These are phyloP conservation scores for Babesia divergens DNA, from an alignment of 169 alveolate genomes.

Conservation along the genomic window DNA sequence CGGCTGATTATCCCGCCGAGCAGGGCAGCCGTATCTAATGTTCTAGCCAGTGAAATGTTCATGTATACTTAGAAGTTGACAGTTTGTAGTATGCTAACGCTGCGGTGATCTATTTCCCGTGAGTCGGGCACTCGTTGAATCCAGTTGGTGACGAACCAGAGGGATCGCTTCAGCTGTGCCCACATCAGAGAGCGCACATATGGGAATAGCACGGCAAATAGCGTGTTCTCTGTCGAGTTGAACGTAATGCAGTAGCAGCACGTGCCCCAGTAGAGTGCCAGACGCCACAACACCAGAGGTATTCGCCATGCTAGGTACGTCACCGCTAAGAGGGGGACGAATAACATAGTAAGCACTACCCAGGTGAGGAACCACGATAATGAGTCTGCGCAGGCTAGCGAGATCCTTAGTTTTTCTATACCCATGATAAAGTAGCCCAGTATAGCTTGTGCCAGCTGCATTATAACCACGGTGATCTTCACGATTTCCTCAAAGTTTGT, in stretches of 20 bases:
- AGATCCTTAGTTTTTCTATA: constrained; percentile 37
- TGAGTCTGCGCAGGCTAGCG: constrained; percentile 30
- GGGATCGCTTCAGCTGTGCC: background rate
- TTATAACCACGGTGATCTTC: constrained; percentile 1
- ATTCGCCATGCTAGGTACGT: constrained; percentile 1
- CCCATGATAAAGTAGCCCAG: constrained; percentile 32
- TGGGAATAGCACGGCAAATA: background rate
- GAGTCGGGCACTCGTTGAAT: constrained; percentile 43
- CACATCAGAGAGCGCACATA: background rate
- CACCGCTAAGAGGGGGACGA: constrained; percentile 16
- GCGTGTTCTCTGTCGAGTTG: background rate
- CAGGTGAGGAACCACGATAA: constrained; percentile 26
- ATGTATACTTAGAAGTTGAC: background rate
- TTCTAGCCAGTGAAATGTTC: background rate
- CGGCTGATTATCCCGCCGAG: constrained; percentile 1
- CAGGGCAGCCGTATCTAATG: background rate
- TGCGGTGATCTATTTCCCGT: constrained; percentile 58
- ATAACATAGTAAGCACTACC: background rate
- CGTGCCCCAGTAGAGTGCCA: background rate
- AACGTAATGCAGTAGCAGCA: background rate
- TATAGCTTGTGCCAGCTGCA: constrained; percentile 16
- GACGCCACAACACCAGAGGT: constrained; percentile 21
- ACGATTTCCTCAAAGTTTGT: constrained; percentile 42
- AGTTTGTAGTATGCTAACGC: constrained; percentile 25
- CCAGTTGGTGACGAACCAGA: constrained; percentile 31